phyloP scores from a whole-genome alignment of 306 rosid genomes.

The Gynostemma pentaphyllum region DNA sequence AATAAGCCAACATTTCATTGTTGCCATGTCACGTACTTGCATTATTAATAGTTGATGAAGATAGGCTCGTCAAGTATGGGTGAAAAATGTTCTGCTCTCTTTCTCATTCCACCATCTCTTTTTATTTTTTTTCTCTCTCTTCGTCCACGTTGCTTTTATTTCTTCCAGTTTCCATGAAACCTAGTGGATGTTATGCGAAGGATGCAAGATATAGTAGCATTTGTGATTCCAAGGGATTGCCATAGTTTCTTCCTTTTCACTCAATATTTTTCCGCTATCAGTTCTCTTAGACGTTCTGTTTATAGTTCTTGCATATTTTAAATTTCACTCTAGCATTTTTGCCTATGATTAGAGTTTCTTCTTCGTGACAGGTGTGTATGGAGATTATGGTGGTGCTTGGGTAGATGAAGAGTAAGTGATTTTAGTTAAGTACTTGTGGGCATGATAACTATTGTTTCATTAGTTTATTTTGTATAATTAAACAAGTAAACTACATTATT shows the following conservation, averaged over 20 bases:
- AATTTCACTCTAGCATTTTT: not conserved
- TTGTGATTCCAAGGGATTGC: not conserved
- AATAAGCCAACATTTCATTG: not conserved
- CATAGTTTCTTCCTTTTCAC: not conserved
- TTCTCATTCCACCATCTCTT: not conserved
- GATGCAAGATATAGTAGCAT: not conserved
- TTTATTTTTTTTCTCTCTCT: not conserved
- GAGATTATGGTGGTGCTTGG: slow-evolving; percentile 58
- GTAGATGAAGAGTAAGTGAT: slow-evolving; percentile 83
- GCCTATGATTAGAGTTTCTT: slow-evolving; percentile 6
- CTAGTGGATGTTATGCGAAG: not conserved
- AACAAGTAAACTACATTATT: slow-evolving; percentile 18
- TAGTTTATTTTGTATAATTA: slow-evolving; percentile 13
- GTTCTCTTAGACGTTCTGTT: not conserved
- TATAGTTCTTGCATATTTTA: not conserved
- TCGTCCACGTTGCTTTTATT: not conserved
- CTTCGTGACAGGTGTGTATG: slow-evolving; percentile 62
- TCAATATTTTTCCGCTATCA: not conserved
- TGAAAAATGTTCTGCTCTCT: not conserved
- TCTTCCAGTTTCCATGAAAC: not conserved
- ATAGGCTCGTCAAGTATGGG: not conserved
- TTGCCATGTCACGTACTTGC: not conserved
- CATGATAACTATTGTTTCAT: slow-evolving; percentile 13
- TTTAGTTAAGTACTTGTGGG: slow-evolving; percentile 14
- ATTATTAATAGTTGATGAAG: not conserved